Percentiles rank a stretch among this genome's conserved stretches.
Conservation (phyloP, 352 stramenopile species). For the Lagenidium sp. region DNA sequence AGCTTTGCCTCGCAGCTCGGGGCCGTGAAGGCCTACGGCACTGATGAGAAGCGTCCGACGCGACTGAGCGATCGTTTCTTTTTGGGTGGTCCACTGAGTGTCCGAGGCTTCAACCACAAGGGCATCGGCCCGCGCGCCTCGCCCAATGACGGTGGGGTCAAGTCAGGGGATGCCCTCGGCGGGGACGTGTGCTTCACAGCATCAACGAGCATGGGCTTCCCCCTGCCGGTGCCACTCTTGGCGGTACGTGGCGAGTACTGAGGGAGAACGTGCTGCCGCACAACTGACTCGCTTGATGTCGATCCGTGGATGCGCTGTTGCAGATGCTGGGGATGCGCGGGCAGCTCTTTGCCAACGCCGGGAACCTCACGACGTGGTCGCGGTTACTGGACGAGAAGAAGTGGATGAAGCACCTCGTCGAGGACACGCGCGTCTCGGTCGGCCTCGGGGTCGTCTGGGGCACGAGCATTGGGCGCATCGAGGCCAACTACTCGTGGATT, state of each 20-base stretch:
- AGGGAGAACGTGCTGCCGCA: too few species aligned
- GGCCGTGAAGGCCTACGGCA: slow-evolving; percentile 73
- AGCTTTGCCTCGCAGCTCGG: slow-evolving; percentile 72
- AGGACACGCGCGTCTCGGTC: slow-evolving; percentile 82
- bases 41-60: slow-evolving; percentile 60
- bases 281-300: too few species aligned
- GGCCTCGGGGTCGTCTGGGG: slow-evolving; percentile 84
- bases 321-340: slow-evolving; percentile 79
- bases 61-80: slow-evolving; percentile 90
- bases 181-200: slow-evolving; percentile 85
- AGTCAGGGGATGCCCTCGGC: slow-evolving; percentile 77
- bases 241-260: slow-evolving; percentile 70
- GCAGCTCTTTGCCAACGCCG: slow-evolving; percentile 86
- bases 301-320: neutral
- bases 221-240: slow-evolving; percentile 73
- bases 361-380: slow-evolving; percentile 85
- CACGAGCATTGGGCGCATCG: slow-evolving; percentile 78
- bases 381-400: slow-evolving; percentile 81
- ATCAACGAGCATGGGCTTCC: slow-evolving; percentile 80
- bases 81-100: slow-evolving; percentile 79
- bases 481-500: slow-evolving; percentile 91
- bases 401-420: slow-evolving; percentile 83
- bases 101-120: slow-evolving; percentile 89
- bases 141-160: slow-evolving; percentile 76
- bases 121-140: slow-evolving; percentile 83